These are phyloP conservation scores for Dioscorea zingiberensis DNA, from an alignment of 106 monocot species.

Conservation along the genomic window DNA sequence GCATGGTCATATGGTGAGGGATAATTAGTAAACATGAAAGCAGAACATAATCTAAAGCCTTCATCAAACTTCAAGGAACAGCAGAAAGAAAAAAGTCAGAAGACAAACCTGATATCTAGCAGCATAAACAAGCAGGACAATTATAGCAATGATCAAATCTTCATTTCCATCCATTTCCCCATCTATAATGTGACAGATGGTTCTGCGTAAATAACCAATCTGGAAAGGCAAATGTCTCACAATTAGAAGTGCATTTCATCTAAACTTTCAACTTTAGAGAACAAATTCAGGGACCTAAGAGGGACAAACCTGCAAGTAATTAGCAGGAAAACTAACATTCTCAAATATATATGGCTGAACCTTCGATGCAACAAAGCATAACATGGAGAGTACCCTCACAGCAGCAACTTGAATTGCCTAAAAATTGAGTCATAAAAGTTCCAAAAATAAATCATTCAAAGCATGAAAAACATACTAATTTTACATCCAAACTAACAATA, in stretches of 20 bases:
- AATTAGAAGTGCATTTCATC: background rate
- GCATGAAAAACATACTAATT: background rate
- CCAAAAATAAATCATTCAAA: background rate
- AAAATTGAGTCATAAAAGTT: no score
- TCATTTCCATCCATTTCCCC: constrained; percentile 30
- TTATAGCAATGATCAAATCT: constrained; percentile 20
- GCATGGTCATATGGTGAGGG: no score
- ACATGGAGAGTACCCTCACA: constrained; percentile 43
- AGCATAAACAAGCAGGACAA: constrained; percentile 54
- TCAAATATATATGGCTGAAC: constrained; percentile 41
- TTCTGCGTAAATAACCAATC: constrained; percentile 29
- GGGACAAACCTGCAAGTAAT: constrained; percentile 49
- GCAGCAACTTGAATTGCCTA: constrained; percentile 66
- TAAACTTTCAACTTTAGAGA: background rate
- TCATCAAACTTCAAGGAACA: no score
- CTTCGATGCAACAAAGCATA: constrained; percentile 42
- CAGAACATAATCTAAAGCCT: no score
- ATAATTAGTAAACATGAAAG: no score
- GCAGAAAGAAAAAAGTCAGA: background rate
- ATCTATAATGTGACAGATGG: constrained; percentile 33
- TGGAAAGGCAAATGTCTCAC: constrained; percentile 17
- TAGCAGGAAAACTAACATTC: constrained; percentile 34
- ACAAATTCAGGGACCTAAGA: background rate
- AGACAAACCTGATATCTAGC: constrained; percentile 66
- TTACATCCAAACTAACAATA: background rate